Base-by-base conservation (phyloP, 768 basidiomycete genomes). In the Ramaria sp. region DNA sequence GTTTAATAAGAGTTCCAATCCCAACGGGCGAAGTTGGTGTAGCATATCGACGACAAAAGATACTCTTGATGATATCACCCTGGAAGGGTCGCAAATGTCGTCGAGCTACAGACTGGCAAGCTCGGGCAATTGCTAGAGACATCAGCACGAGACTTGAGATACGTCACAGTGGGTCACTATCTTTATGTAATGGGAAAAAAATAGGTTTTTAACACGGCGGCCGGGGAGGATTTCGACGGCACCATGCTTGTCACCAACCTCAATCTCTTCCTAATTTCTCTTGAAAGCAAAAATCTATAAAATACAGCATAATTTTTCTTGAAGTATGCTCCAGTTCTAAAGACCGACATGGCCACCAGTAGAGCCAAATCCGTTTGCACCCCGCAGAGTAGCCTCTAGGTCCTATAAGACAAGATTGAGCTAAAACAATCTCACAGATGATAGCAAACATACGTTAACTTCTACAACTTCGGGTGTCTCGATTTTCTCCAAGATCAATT, bases 401-500 rank as follows among this genome's bases (percentile, higher is more conserved):
- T 85, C 77, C 90, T 95, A 56, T 0, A 13, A 13, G n/a, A 49
- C 7, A 32, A 28, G 37, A 43, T 28, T 20, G 42, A 37, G 37
- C n/a, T n/a, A 32, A 57, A 54, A 20, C 30, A 20, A 28, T 52
- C 24, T 7, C 51, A 48, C 49, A 9, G 16, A 10, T 13, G 5
- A 7, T 43, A 10, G 12, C 38, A 32, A 22, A 65, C 86, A 63
- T 60, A 89, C 91, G 50, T 88, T 71, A 24, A 98, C 95, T 70
- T 95, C 94, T 15, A 83, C 63, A 15, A 95, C 77, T 2, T 83
- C 85, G 0, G 95, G 90, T 3, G 83, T 92, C 58, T 81, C 81
- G 59, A 98, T 96, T 57, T 76, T 82, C 65, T 99, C 95, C 51
- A 98, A 72, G 59, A 99, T 89, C 30, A 98, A 76, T 63, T 99